Conservation (phyloP, 2,329 filamentous ascomycete species). For the Xylariaceae sp. region DNA sequence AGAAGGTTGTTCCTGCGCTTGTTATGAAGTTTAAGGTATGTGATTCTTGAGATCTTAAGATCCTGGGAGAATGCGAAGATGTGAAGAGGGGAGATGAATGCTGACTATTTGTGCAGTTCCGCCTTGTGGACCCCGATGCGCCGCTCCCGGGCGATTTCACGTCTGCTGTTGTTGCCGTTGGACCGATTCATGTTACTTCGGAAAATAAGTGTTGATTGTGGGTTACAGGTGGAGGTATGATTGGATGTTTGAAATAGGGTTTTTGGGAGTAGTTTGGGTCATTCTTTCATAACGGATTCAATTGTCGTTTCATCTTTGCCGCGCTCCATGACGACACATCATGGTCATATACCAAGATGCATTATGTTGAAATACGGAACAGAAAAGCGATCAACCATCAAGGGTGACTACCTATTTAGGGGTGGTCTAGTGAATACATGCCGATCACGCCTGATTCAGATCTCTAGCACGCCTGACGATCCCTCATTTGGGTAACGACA, state of each 20-base stretch:
- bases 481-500: no score
- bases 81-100: neutral
- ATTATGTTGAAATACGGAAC: no score
- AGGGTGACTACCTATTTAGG: no score
- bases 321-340: no score
- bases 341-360: no score
- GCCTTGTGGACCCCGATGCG: constrained; percentile 17
- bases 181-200: constrained; percentile 16
- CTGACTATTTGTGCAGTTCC: constrained; percentile 17
- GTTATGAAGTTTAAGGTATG: constrained; percentile 26
- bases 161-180: constrained; percentile 13
- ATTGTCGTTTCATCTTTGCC: neutral
- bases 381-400: no score
- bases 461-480: no score
- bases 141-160: constrained; percentile 18
- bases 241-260: neutral
- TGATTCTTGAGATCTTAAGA: neutral
- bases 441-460: no score
- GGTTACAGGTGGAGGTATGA: neutral
- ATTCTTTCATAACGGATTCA: neutral
- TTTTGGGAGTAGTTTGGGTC: neutral
- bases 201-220: constrained; percentile 9
- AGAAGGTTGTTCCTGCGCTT: constrained; percentile 25
- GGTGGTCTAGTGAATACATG: no score
- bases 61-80: neutral